Evolutionary conservation across 495 filamentous ascomycete species (phyloP), one percentile per base, ranked within the genome.

Genomic region (Penicillium cosmopolitanum): DNA sequence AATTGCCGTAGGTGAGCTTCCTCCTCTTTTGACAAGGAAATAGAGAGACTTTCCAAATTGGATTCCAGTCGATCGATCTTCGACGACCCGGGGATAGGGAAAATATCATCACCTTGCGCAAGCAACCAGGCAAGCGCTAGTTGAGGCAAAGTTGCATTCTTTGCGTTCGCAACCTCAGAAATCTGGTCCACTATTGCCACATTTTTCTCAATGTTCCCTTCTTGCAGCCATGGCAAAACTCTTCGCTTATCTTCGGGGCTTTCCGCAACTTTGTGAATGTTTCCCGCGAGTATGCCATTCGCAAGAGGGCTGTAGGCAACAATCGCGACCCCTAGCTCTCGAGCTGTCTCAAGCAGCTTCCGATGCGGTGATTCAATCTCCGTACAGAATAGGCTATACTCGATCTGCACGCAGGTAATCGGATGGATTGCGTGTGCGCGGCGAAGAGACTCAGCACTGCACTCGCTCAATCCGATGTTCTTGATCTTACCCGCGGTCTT

Each of bases 371-470:
- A 70, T 67, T 90, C 85, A 50, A 89, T 85, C 5, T 87, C 86
- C 25, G 80, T 75, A 1, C 73, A 67, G 59, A 86, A 88, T 0
- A 83, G 81, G 0, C 73, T 82, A 68, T 87, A 89, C 65, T 90
- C 87, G 12, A 89, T 71, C 69, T 92, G 84, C n/a, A 87, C 81
- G 15, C 80, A 82, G n/a, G 80, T 64, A 21, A 92, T 82, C 3
- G 80, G 87, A 38, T 84, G 78, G 1, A 90, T 68, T 44, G 80
- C 82, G 63, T 78, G 65, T 0, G 88, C 88, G 16, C 88, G 82
- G 0, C 85, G 82, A 15, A 90, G 74, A 0, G 87, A 84, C 4
- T 78, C 71, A 0, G 85, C 75, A 47, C 77, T 81, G 55, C 81
- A 79, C 63, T 90, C 87, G 51, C 77, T 82, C 19, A 90, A 68